Evolutionary conservation across 2,329 filamentous ascomycete genomes (phyloP), one percentile per base, ranked within the genome.

Genomic region (Fonsecaea pugnacius): DNA sequence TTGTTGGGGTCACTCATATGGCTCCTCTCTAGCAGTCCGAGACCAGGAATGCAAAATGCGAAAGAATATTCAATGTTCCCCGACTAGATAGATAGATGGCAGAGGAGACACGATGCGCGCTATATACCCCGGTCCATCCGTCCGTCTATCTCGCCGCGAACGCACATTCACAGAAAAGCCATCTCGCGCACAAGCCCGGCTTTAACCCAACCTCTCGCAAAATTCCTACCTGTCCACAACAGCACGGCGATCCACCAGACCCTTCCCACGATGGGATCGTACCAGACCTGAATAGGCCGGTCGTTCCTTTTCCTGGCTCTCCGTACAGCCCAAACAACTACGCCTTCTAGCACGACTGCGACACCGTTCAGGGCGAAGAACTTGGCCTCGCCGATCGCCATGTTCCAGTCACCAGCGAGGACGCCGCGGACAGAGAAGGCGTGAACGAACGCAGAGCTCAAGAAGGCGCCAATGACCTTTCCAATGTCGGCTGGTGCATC

Each of bases 181-280:
- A 77, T 77, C 69, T 78, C 75, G 32, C 76, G 72, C 1, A 79
- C 77, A 40, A 80, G 67, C 0, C 77, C 76, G 36, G 76, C 74
- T 59, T 76, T 75, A 1, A 78, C 76, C 78, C 78, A 80, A 1
- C 78, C 78, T 48, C 78, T 71, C 3, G 78, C 78, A 60, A 80
- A 80, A 48, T 78, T 77, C 38, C 78, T 73, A 0, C 78, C 78
- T 18, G 72, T 78, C 32, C 76, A 74, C 60, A 80, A 66, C 2
- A 80, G 60, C 12, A 78, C 70, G 2, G 59, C 57, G 10, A 79
- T 71, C 78, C 78, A 80, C 78, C 78, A 81, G 1, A 74, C 48
- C 36, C 78, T 69, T 1, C 78, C 78, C 36, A 79, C 58, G 51
- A 75, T 68, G 7, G 63, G 66, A 67, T 76, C 74, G 51, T 74